Evolutionary conservation across 768 basidiomycete genomes (phyloP), one percentile per base, ranked within the genome.

Genomic region (Amanita pallidorosea): DNA sequence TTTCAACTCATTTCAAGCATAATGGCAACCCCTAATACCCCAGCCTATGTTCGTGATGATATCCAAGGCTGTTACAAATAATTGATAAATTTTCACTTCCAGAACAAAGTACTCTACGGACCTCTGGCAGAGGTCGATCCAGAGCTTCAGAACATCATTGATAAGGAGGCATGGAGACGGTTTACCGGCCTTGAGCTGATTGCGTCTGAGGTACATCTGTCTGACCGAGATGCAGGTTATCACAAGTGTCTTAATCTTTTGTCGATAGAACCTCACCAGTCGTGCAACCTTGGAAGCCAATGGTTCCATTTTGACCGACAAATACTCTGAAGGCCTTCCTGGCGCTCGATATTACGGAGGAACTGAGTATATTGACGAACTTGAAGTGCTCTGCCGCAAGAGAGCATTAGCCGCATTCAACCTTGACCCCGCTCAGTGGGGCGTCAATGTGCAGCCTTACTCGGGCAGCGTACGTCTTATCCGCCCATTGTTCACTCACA

Each of bases 241-340:
- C 12, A 12, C 20, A 13, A 29, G 20, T 20, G 20, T 27, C 13
- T 11, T 49, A 27, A 57, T 47, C 18, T 37, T 7, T 33, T 9
- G 9, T 25, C 27, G 3, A 34, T 55, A 95, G 95, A 98, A 98
- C 74, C 72, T 99, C 77, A 98, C 96, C 53, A 92, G 91, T 60
- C 77, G 81, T 60, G 92, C 95, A 22, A 84, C 89, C 47, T 94
- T 98, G 86, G 89, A 98, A 70, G 95, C 94, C 56, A 97, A 97
- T 70, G 96, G 96, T 45, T 97, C 95, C 50, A 94, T 99, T 65
- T 68, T 98, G 64, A 97, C 95, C 65, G 96, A 96, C 82, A 98
- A 97, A 72, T 96, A 96, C 76, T 98, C 96, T 18, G 96, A 98
- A 71, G 96, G 96, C 75, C 89, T 98, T 44, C 96, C 96, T n/a